Evolutionary conservation across 106 monocot genomes (phyloP), one percentile per base, ranked within the genome.

Genomic region (Xerophyta viscosa): DNA sequence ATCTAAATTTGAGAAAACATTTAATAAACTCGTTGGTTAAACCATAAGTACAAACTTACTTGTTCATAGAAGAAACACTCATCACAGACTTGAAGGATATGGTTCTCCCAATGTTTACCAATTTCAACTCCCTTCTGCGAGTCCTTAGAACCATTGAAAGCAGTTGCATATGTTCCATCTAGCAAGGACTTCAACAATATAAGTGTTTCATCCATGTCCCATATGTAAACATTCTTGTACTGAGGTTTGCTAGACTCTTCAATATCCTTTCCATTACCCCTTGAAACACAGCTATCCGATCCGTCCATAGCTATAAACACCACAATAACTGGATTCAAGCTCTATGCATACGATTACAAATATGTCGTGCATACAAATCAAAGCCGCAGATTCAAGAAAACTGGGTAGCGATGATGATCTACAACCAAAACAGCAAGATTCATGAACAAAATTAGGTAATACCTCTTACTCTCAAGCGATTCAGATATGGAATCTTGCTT

Each of bases 141-240:
- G 43, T 92, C 92, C 62, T 92, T 92, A 27, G 20, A 58, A 49
- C 87, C 87, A 68, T 71, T 64, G 48, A 76, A 79, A 8, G 78
- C 62, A 4, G 46, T 56, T 50, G 82, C 86, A 66, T 65, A 92
- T 37, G 82, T 68, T 31, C 92, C 92, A 63, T 86, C 83, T 67
- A 86, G 64, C 39, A 92, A 69, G 10, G 92, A 92, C 50, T 87
- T 92, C 23, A 92, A 50, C 46, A 92, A 55, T 65, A 92, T 77
- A 43, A 92, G 76, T n/a, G 92, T 92, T 58, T 92, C 92, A 66
- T 87, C 86, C 86, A 92, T 82, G 73, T 92, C 92, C 92, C 92
- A 92, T 46, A 92, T 76, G 37, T 83, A 92, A 1, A 92, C 86
- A 82, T 63, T 82, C 41, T 41, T 69, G 23, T 27, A 52, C 28